Evolutionary conservation across 441 rosid genomes (phyloP), one percentile per base, ranked within the genome.

Genomic region (Pelargonium cotyledonis): DNA sequence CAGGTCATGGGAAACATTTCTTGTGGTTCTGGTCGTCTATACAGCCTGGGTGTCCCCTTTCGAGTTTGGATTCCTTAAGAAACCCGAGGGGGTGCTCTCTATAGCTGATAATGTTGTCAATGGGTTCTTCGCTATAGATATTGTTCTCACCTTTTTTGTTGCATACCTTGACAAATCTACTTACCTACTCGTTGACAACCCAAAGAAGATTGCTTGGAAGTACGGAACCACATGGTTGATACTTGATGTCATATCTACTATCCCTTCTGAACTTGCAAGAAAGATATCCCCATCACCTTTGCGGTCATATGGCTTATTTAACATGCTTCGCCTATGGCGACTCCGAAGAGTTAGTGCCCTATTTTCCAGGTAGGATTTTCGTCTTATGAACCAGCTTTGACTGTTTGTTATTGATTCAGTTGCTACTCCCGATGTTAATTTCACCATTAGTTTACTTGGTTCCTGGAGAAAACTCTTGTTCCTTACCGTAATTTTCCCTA

Each of bases 241-340:
- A 67, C 84, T 92, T 5, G 98, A 92, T 71, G 68, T 87, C 63
- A 76, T 88, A 15, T 87, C 96, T 70, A 88, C 91, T 1, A 75
- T 85, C 31, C 97, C 97, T 3, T 78, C 94, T 6, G 97, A 92
- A 68, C 80, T 86, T 16, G 95, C 89, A 19, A 53, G 74, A 66
- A 91, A 68, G 70, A 84, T 89, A 16, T 79, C 87, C 19, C 85
- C 92, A 7, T 78, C 82, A 68, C 70, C 86, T 4, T 53, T 89
- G 63, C 78, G 53, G 49, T 68, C 83, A 0, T 89, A 88, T 80
- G 91, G 93, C 62, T 68, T 85, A 2, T 87, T 87, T 76, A 92
- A 88, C 78, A 92, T 92, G 98, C 93, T 92, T 79, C 90, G 98
- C 65, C 95, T 90, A 0, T 90, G 96, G 98, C 96, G 98, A 76